Evolutionary conservation across 768 basidiomycete genomes (phyloP), one percentile per base, ranked within the genome.

Genomic region (Boletus subcaerulescens): DNA sequence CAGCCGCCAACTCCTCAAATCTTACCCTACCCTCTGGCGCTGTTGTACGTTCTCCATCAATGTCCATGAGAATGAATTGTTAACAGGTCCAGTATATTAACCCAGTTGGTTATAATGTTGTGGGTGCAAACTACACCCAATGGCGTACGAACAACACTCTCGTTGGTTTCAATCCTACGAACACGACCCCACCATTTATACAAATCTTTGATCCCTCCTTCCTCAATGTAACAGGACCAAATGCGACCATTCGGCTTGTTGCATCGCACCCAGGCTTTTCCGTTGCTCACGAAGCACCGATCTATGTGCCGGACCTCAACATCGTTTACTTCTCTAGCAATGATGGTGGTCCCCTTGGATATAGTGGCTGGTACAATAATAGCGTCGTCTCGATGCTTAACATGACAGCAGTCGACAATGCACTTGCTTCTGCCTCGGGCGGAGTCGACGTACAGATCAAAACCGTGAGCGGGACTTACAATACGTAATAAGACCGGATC

Each of bases 271-370:
- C 79, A 11, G 80, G 77, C 8, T 86, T 84, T 67, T 85, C 85
- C 1, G 83, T 91, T 58, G 88, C 89, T 13, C 89, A 92, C 61
- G 91, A 92, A 70, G 91, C 87, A 3, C 87, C 87, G 0, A 74
- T 91, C 1, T 90, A 83, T 68, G 74, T 81, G 22, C 71, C 82
- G 3, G 75, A 74, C 33, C 85, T 83, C 22, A 80, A 91, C 60
- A 81, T 86, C 53, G 74, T 93, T 4, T 86, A 83, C 72, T 92
- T 92, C 61, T 77, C 81, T 4, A 86, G 85, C 68, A 88, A 83
- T 55, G 83, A 80, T 55, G 87, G 89, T 5, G 87, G 87, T 3
- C 53, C 80, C 33, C 74, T 86, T 2, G 86, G 87, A 8, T 77
- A 80, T 63, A 89, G 80, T 50, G 85, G 84, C 57, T 67, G 85